phyloP scores from a whole-genome alignment of 1,284 basidiomycete genomes.

The Hemileia vastatrix region DNA sequence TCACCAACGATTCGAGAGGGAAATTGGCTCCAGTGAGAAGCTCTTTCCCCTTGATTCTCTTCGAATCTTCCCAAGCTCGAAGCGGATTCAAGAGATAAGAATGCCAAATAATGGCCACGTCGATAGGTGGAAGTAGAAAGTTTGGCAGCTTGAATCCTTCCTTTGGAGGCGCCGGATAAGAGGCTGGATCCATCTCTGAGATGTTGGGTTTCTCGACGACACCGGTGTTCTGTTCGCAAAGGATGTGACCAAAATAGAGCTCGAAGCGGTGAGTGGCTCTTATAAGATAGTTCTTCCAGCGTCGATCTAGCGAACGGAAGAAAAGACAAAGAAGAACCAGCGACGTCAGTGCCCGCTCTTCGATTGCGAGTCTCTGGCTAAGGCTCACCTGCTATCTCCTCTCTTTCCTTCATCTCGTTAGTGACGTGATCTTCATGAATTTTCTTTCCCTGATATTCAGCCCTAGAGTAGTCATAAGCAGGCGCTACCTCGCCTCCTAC shows the following conservation, averaged over 20 bases:
- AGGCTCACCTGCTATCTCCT: background rate
- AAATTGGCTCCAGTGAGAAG: too few species aligned
- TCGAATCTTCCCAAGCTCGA: too few species aligned
- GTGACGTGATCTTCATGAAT: too few species aligned
- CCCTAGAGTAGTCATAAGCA: background rate
- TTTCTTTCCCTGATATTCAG: background rate
- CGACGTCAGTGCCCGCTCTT: too few species aligned
- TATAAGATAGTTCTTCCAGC: constrained; percentile 30
- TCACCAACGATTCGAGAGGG: too few species aligned
- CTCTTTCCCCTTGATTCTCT: too few species aligned
- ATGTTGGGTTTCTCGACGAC: constrained; percentile 3
- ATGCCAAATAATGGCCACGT: constrained; percentile 34
- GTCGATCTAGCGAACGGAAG: background rate
- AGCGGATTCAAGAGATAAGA: constrained; percentile 29
- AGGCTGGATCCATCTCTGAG: constrained; percentile 2
- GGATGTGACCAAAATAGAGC: constrained; percentile 27
- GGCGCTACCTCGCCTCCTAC: background rate
- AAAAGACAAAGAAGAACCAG: background rate
- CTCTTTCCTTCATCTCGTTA: background rate
- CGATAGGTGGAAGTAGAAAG: constrained; percentile 30
- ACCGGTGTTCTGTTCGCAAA: constrained; percentile 2
- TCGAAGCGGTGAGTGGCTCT: constrained; percentile 32
- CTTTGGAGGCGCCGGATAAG: background rate
- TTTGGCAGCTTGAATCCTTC: constrained; percentile 21
- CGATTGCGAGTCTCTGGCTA: too few species aligned